Evolutionary conservation across 139 green algal genomes (phyloP).

Genomic region (Choricystis sp.): DNA sequence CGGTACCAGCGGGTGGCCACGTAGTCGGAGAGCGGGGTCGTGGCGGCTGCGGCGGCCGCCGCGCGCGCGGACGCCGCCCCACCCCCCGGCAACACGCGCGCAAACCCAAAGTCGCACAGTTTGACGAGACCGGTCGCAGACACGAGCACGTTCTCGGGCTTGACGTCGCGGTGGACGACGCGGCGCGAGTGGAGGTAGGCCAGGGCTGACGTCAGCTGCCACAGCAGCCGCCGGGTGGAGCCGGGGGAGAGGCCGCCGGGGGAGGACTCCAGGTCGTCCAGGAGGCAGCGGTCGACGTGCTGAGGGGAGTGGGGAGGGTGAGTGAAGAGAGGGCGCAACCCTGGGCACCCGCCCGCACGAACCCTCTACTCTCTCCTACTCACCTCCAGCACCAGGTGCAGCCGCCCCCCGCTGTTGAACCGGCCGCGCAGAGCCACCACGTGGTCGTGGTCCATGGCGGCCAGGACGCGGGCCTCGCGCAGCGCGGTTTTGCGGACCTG

Average conservation of each 20-base stretch:
- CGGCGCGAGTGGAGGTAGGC: conserved; percentile 9
- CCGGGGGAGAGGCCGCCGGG: conserved; percentile 4
- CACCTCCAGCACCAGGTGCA: conserved; percentile 83
- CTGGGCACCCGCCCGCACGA: neutral
- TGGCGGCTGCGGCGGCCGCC: neutral
- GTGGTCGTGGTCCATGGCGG: conserved; percentile 38
- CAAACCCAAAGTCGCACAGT: conserved; percentile 93
- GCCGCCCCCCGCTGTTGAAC: conserved; percentile 58
- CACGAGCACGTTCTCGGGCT: conserved; percentile 83
- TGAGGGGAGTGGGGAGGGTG: conserved; percentile 53
- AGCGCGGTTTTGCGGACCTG: conserved; percentile 59
- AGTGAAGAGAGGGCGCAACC: neutral
- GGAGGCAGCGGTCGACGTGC: conserved; percentile 3
- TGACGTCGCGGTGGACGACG: conserved; percentile 68
- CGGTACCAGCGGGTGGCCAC: conserved; percentile 93
- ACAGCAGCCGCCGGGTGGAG: conserved; percentile 6
- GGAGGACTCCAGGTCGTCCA: conserved; percentile 11
- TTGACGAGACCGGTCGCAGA: conserved; percentile 47
- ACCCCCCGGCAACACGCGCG: conserved; percentile 13
- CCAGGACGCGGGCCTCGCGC: conserved; percentile 71
- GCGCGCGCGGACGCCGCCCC: neutral
- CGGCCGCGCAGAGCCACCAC: conserved; percentile 72
- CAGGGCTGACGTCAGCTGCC: conserved; percentile 11
- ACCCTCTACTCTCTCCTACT: neutral
- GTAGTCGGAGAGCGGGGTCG: conserved; percentile 61